Base-by-base conservation (phyloP, 768 basidiomycete genomes). In the Artomyces pyxidatus region DNA sequence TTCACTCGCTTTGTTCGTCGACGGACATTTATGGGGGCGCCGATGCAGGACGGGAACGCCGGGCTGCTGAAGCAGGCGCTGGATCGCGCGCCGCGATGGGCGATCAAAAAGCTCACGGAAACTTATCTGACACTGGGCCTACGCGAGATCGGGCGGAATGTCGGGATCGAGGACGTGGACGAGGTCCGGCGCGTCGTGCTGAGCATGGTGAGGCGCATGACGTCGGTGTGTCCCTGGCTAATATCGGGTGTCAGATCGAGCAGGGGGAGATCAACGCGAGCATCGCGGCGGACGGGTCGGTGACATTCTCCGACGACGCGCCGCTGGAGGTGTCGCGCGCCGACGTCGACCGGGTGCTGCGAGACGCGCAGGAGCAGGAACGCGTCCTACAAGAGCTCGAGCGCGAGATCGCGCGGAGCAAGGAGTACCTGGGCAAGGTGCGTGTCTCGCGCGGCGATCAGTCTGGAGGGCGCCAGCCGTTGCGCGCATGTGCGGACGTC, bases 61-160 rank as follows among this genome's bases (percentile, higher is more conserved):
- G 91, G 91, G 6, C 70, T 95, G 27, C 64, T 89, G 29, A 63
- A 69, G 30, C 81, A 83, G 52, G 85, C 79, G 2, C 67, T 89
- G 23, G 75, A 76, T 5, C 78, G 80, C 14, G 82, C 87, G 0
- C 85, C 88, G 0, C 73, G 85, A 17, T 91, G 90, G 81, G 70
- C 78, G 42, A 77, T 93, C 56, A 81, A 80, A 65, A 85, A 81
- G 61, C 77, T 93, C 49, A 92, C 85, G 0, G 77, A 77, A 44
- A 91, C 91, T 2, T 95, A 91, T 58, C 72, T 90, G 35, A 88
- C 86, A 0, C 77, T 91, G 14, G 76, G 82, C 29, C 66, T 93
- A 7, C 65, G 73, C 0, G 87, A 92, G 54, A 88, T 94, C 43
- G 83, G 76, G 3, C 71, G 70, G 14, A 68, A 71, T 10, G 69